Evolutionary conservation across 805 yeast species (phyloP).

Genomic region (Kregervanrija delftensis): DNA sequence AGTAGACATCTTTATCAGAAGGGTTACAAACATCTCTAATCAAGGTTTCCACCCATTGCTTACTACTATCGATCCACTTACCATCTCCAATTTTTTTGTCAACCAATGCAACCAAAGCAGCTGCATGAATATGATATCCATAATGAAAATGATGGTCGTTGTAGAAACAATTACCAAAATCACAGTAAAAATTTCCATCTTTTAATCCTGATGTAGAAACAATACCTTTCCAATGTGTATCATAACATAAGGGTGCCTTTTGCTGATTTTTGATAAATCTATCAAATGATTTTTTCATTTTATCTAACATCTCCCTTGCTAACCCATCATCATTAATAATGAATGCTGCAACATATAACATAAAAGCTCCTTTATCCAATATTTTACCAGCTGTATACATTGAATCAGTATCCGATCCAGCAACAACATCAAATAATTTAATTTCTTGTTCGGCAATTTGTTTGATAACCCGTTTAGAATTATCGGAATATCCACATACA

Average conservation of each 20-base stretch:
- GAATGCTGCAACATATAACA: constrained; percentile 64
- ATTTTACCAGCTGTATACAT: constrained; percentile 89
- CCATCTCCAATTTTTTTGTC: constrained; percentile 46
- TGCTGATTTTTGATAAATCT: constrained; percentile 68
- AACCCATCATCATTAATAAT: constrained; percentile 51
- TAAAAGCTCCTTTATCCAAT: constrained; percentile 84
- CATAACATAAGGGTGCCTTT: constrained; percentile 68
- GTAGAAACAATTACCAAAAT: constrained; percentile 70
- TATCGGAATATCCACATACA: constrained; percentile 29
- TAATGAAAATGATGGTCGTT: constrained; percentile 88
- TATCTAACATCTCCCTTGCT: constrained; percentile 45
- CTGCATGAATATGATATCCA: constrained; percentile 78
- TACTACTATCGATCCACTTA: constrained; percentile 40
- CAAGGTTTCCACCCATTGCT: constrained; percentile 53
- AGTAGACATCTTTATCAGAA: constrained; percentile 39
- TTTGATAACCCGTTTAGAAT: constrained; percentile 34
- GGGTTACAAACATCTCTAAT: constrained; percentile 69
- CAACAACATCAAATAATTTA: constrained; percentile 43
- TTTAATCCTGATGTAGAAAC: constrained; percentile 55
- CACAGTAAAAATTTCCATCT: constrained; percentile 32
- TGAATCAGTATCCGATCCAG: constrained; percentile 63
- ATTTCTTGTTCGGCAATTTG: constrained; percentile 48
- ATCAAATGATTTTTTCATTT: constrained; percentile 60
- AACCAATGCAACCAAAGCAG: constrained; percentile 67
- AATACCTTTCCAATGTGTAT: constrained; percentile 71